Evolutionary conservation across 306 rosid genomes (phyloP), one percentile per base, ranked within the genome.

Genomic region (Benincasa hispida): DNA sequence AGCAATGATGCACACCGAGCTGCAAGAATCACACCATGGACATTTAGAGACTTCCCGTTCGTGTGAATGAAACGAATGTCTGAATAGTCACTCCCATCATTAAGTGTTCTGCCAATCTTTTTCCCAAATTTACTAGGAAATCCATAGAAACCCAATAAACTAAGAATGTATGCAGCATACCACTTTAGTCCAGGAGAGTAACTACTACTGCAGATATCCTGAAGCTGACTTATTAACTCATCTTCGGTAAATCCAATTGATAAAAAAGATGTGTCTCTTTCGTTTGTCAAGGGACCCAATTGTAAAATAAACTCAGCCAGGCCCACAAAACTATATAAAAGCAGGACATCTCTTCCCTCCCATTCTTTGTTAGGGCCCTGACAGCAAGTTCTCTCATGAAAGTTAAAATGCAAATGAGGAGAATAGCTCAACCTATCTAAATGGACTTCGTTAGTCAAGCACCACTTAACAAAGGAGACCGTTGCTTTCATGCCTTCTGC

Each of bases 21-120:
- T 66, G 90, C 91, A 81, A 93, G 91, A 79, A 91, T 74, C 79
- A 87, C 89, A 82, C 87, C 87, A 82, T 93, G 97, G 84, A 86
- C 93, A 77, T 83, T 89, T 78, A 85, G 76, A 50, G 82, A 61
- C 73, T 75, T 76, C 51, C 92, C 90, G 75, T 82, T 86, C 34
- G 83, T 53, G 59, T 87, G 86, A 78, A 89, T 25, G 78, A 93
- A 85, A 59, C 51, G 82, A 45, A 84, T 76, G 81, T 93, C 97
- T 22, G 87, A 83, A 79, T 80, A 86, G 76, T 83, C 90, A 80
- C 83, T 80, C 76, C 86, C 81, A 76, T 82, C 50, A n/a, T n/a
- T n/a, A 79, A 90, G 83, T 45, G 87, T 86, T 75, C 82, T 82
- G 55, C 91, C 92, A 78, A 93, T 82, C 84, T 85, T 88, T 79